Percentiles rank a stretch among this genome's conserved stretches.
Evolutionary conservation across 1,139 yeast species (phyloP).

Genomic region (Yamadazyma blattariae): DNA sequence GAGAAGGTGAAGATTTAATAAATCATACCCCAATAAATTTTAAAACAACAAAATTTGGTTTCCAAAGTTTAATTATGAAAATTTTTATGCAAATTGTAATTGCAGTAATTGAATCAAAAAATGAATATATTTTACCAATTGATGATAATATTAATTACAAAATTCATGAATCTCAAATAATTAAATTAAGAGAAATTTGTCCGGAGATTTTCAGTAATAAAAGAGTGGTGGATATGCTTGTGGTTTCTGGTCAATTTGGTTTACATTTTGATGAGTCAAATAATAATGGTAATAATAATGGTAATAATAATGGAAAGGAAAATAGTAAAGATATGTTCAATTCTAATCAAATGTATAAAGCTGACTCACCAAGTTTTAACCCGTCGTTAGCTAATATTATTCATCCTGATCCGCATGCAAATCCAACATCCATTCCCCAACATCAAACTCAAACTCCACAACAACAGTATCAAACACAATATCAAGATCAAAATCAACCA

Average conservation of each 20-base stretch:
- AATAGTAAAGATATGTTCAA: no score
- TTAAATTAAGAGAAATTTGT: constrained; percentile 6
- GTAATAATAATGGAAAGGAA: no score
- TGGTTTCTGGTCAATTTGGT: no score
- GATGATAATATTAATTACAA: no score
- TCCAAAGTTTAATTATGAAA: constrained; percentile 19
- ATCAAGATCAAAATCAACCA: no score
- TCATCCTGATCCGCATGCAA: background rate
- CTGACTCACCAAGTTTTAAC: constrained; percentile 19
- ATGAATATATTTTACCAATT: background rate
- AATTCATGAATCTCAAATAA: constrained; percentile 7
- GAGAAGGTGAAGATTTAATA: background rate
- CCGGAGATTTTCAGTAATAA: constrained; percentile 11
- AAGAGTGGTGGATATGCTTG: constrained; percentile 3
- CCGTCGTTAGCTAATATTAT: constrained; percentile 26
- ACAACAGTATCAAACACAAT: no score
- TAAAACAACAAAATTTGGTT: constrained; percentile 10
- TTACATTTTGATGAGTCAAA: background rate
- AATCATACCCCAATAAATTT: constrained; percentile 4
- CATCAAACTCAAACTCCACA: no score
- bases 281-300: no score
- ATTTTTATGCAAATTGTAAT: constrained; percentile 21
- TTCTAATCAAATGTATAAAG: no score
- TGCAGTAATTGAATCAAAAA: constrained; percentile 13
- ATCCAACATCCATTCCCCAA: no score